Evolutionary conservation across 1,284 basidiomycete genomes (phyloP), one percentile per base, ranked within the genome.

Genomic region (Marasmius fiardii): DNA sequence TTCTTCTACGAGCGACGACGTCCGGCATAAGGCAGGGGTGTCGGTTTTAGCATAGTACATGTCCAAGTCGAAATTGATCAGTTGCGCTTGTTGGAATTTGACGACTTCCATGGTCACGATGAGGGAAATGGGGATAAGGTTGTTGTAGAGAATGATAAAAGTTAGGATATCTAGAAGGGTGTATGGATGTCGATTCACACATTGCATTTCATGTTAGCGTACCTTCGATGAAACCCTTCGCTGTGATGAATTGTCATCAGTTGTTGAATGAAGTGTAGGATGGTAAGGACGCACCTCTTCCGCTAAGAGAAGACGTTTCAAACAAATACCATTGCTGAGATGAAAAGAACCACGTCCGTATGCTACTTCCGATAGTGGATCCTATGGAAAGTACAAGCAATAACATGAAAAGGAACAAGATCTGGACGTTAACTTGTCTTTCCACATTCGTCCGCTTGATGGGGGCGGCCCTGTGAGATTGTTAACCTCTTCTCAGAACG

Each of bases 61-160:
- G 71, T 95, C 92, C 54, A 95, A 82, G 71, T 99, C 97, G 34
- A 87, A 95, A 71, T 98, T 99, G 79, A 99, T 99, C 54, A 98
- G 83, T 51, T 91, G 88, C 0, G 97, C 95, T 73, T 98, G 97
- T 71, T 98, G 94, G 67, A 90, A 98, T 71, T 98, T 98, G 77
- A 99, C 97, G 26, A 99, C 91, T 74, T 99, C 97, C 90, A 99
- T 98, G 1, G 97, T 98, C 66, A 99, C 96, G 67, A 99, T 97
- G 62, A 99, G 86, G 58, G 96, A 99, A 68, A 99, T 99, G 6
- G 97, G 97, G 61, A 99, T 98, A 64, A 99, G 79, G 74, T 99
- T 99, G 80, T 98, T 99, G 80, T 98, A 98, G 39, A 98, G 82
- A 69, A 99, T 98, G 73, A 99, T 93, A 75, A 98, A 99, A 1